phyloP scores from a whole-genome alignment of 2,329 filamentous ascomycete species.

The Fonsecaea pedrosoi region DNA sequence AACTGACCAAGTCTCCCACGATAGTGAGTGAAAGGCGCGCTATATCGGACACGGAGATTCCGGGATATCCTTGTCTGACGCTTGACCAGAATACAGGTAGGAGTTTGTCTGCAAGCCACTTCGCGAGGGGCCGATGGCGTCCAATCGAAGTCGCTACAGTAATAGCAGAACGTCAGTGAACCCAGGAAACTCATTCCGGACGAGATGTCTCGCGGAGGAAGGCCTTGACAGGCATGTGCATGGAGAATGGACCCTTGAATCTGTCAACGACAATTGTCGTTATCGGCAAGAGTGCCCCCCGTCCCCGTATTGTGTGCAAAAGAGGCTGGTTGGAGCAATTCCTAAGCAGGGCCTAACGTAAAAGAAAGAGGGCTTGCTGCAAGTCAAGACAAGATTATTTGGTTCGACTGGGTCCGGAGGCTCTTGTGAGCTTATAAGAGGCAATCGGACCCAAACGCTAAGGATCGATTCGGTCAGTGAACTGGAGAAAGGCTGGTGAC shows the following conservation, averaged over 20 bases:
- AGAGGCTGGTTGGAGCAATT: not conserved
- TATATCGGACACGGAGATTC: slow-evolving; percentile 1
- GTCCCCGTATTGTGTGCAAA: not conserved
- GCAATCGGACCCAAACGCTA: not conserved
- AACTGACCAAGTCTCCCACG: not conserved
- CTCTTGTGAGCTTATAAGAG: slow-evolving; percentile 4
- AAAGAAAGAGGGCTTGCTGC: slow-evolving; percentile 1
- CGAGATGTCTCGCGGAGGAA: slow-evolving; percentile 2
- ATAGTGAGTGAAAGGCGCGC: not conserved
- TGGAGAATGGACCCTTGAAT: slow-evolving; percentile 1
- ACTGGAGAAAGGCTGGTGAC: not conserved
- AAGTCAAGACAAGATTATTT: slow-evolving; percentile 6
- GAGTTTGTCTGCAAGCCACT: not conserved
- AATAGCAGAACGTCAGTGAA: not conserved
- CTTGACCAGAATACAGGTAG: not conserved
- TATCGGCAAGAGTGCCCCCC: not conserved
- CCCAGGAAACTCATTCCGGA: not conserved
- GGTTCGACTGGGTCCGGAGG: not conserved
- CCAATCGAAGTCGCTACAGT: slow-evolving; percentile 2
- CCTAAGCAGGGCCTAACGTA: not conserved
- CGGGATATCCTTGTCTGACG: slow-evolving; percentile 8
- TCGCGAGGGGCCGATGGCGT: not conserved
- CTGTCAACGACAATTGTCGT: slow-evolving; percentile 1
- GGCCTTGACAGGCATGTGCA: slow-evolving; percentile 5
- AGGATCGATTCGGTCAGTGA: not conserved